phyloP scores from a whole-genome alignment of 2,329 filamentous ascomycete species.

The Arthrobotrys musiformis region DNA sequence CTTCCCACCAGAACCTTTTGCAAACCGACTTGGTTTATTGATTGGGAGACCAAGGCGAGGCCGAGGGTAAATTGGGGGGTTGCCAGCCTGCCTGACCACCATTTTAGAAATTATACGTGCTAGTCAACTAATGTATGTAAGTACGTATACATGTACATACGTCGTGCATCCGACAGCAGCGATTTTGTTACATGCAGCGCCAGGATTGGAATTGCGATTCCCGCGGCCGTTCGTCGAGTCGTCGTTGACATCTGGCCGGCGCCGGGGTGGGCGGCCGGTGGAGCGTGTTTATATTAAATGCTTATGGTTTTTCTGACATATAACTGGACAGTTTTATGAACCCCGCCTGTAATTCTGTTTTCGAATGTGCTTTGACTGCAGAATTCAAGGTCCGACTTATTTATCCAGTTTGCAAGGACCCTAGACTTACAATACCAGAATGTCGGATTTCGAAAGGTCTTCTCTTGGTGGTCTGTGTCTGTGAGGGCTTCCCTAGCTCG shows the following conservation, averaged over 20 bases:
- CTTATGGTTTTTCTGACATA: neutral
- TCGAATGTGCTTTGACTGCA: slow-evolving; percentile 8
- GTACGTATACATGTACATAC: too few relatives aligned
- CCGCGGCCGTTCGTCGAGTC: too few relatives aligned
- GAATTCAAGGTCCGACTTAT: neutral
- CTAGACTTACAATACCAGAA: too few relatives aligned
- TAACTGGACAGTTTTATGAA: too few relatives aligned
- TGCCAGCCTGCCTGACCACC: slow-evolving; percentile 13
- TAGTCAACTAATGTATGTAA: too few relatives aligned
- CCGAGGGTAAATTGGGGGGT: neutral
- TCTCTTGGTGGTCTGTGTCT: neutral
- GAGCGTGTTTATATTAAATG: too few relatives aligned
- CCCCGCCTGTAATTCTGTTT: slow-evolving; percentile 9
- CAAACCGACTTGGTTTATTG: neutral
- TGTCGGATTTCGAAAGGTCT: neutral
- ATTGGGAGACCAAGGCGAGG: neutral
- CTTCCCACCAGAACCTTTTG: neutral
- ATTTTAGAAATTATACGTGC: slow-evolving; percentile 28
- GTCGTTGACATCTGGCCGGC: neutral
- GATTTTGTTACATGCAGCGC: neutral
- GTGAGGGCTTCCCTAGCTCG: neutral
- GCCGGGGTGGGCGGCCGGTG: too few relatives aligned
- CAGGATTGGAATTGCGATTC: slow-evolving; percentile 1
- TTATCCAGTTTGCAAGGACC: slow-evolving; percentile 8
- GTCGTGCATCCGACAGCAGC: slow-evolving; percentile 4